Base-by-base conservation (phyloP, 2,329 filamentous ascomycete genomes). In the Aquanectria penicillioides region DNA sequence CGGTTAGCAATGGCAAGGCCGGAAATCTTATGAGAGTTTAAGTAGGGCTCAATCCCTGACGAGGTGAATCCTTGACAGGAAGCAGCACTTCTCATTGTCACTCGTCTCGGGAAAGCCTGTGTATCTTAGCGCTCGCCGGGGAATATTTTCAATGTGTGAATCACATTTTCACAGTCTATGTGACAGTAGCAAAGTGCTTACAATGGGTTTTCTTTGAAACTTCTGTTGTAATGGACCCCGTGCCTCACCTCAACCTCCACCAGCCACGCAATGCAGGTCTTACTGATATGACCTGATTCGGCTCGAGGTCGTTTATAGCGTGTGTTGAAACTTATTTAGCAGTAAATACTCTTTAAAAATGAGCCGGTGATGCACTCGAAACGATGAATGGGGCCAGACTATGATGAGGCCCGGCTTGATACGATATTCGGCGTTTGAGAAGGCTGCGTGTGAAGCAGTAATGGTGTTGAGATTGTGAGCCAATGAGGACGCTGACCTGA, bases 401-500 rank as follows among this genome's bases (percentile, higher is more conserved):
- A 28, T 22, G 37, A 54, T 59, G 56, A 59, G 49, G 48, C 37
- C 36, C 36, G 28, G 40, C 33, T 44, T 20, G 36, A 54, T 41
- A 52, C 57, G 48, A 47, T 59, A 48, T 38, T 58, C 50, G 20
- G 36, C 33, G 41, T 59, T 15, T 54, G 44, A 47, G 55, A 44
- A 43, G 49, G 53, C 62, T 46, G 63, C 61, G 58, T 54, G 57
- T 51, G 62, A 69, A 67, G 57, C 57, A 49, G 41, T 37, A 44
- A 59, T 57, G 41, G 56, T 56, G 62, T 66, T 64, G 66, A 59
- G 54, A 57, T 57, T 57, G 62, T 52, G 50, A 36, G 38, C 66
- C 66, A 69, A 69, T 69, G 40, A 69, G 55, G 58, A 53, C 22
- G 43, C 44, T 18, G 48, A 40, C 40, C 48, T 31, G 20, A 12